phyloP scores from a whole-genome alignment of 257 asterid species.

The Nicotiana paniculata region DNA sequence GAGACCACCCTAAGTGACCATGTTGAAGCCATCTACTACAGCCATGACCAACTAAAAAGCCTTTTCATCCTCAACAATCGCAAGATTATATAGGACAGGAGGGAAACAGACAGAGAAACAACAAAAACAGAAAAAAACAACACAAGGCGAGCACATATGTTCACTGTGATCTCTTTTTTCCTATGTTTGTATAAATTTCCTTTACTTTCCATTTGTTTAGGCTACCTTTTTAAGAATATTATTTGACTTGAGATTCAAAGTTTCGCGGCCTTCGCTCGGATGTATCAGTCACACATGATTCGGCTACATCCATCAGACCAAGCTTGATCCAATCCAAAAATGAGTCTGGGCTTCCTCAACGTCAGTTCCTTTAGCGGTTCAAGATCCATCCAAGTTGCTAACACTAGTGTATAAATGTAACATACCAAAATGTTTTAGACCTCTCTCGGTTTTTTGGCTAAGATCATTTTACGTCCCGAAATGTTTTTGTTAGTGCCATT shows the following conservation, averaged over 20 bases:
- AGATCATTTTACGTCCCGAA: neutral
- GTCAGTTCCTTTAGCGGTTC: neutral
- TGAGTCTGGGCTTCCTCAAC: neutral
- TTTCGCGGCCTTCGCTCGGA: neutral
- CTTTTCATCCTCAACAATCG: neutral
- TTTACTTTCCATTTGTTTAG: neutral
- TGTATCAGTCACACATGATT: neutral
- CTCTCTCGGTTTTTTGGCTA: neutral
- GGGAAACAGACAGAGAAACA: neutral
- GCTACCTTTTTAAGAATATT: neutral
- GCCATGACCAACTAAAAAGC: neutral
- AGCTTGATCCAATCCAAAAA: neutral
- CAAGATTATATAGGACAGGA: neutral
- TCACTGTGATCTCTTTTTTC: neutral
- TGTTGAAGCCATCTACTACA: neutral
- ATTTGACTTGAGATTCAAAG: neutral
- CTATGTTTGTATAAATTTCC: neutral
- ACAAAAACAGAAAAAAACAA: neutral
- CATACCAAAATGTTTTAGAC: neutral
- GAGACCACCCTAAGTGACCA: neutral
- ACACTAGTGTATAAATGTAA: neutral
- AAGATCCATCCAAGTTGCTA: neutral
- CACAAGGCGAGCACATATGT: neutral
- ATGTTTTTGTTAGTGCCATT: neutral
- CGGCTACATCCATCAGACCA: neutral